Evolutionary conservation across 108 stramenopile species (phyloP), one percentile per base, ranked within the genome.

Genomic region (Nitzschia putrida): DNA sequence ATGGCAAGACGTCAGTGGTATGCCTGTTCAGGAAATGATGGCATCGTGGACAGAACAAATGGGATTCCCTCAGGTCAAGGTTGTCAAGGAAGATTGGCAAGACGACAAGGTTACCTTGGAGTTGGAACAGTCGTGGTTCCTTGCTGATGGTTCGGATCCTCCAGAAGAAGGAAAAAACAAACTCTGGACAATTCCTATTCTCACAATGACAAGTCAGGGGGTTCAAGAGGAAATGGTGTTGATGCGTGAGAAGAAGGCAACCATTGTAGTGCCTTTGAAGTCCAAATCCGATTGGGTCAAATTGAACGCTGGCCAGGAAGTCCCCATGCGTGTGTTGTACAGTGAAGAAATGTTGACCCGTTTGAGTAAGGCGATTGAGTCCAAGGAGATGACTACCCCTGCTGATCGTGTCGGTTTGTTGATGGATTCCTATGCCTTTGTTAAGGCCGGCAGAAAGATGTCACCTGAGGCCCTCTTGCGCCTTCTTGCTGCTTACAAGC

Each of bases 31-130:
- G 45, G 87, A 92, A 64, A 82, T 97, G 81, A 96, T 96, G 95
- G 78, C 85, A 6, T 80, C 80, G 47, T 98, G 97, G 96, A 98
- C 97, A 8, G 94, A 98, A 73, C 93, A 97, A 72, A 97, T 97
- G 94, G 98, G 91, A 58, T 95, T 91, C 69, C 93, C 93, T 18
- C 65, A 96, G 14, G 59, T 97, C 22, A 88, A 80, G 54, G 88
- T 97, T 34, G 69, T 74, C 7, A 77, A 64, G 61, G 86, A 88
- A 63, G 77, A 75, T 11, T 91, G 88, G 88, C 77, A 88, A 29
- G 88, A 69, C 56, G 80, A 89, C 52, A 84, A 83, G 37, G 91
- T 87, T 26, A 81, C 82, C 9, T 78, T 97, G 66, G 76, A 86
- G 51, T 63, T 97, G 58, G 80, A 88, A 29, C 97, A 97, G 73